phyloP scores from a whole-genome alignment of 305 asterid species.

The Monarda citriodora region DNA sequence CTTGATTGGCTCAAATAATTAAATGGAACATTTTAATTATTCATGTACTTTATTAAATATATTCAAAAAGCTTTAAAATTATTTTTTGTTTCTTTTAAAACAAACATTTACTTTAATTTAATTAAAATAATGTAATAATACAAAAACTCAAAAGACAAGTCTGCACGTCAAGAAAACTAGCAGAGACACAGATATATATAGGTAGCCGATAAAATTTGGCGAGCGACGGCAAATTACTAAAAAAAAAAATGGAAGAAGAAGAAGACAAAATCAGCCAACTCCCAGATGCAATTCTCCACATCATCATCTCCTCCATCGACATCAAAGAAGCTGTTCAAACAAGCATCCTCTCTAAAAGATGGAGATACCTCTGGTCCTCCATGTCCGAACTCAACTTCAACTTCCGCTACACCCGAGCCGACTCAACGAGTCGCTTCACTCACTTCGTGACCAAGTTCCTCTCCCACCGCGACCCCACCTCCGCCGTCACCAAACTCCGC shows the following conservation, averaged over 20 bases:
- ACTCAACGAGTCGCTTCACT: conserved; percentile 1
- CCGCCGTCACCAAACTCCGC: not conserved
- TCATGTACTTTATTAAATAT: too few relatives aligned
- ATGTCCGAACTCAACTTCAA: conserved; percentile 22
- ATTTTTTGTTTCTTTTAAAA: too few relatives aligned
- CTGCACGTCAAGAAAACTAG: not conserved
- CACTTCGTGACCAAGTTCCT: conserved; percentile 13
- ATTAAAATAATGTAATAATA: too few relatives aligned
- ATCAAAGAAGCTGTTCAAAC: conserved; percentile 24
- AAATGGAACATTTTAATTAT: too few relatives aligned
- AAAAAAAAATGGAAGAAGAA: not conserved
- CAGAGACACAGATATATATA: too few relatives aligned
- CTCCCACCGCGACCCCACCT: not conserved
- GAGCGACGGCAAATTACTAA: too few relatives aligned
- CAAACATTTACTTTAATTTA: too few relatives aligned
- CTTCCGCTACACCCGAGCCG: not conserved
- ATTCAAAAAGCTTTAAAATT: too few relatives aligned
- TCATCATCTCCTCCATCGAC: conserved; percentile 16
- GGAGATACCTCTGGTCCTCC: conserved; percentile 17
- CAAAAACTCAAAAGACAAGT: not conserved
- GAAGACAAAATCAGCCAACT: conserved; percentile 20
- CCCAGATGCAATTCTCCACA: conserved; percentile 19
- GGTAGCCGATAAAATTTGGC: too few relatives aligned
- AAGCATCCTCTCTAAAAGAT: conserved; percentile 19
- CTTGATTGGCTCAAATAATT: too few relatives aligned